phyloP scores from a whole-genome alignment of 768 basidiomycete species.

The Tylopilus rubrobrunneus region DNA sequence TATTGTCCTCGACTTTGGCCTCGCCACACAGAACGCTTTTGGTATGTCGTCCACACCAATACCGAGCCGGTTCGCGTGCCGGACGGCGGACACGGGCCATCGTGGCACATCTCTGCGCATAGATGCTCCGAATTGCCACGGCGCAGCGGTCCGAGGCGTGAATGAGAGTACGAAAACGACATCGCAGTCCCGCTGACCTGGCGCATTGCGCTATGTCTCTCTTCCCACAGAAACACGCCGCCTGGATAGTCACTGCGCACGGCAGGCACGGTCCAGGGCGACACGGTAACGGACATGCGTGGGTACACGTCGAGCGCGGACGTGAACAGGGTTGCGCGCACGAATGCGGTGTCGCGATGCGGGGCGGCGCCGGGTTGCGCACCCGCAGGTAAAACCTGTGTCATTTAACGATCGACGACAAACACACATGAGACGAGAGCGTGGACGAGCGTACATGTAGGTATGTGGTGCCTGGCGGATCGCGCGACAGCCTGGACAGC shows the following conservation, averaged over 20 bases:
- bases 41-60: conserved; percentile 77
- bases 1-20: conserved; percentile 42
- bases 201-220: conserved; percentile 32
- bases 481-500: conserved; percentile 91
- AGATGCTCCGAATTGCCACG: conserved; percentile 66
- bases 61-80: conserved; percentile 49
- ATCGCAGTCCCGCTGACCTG: conserved; percentile 45
- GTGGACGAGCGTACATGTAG: conserved; percentile 47
- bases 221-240: conserved; percentile 76
- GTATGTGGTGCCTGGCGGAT: conserved; percentile 60
- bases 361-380: conserved; percentile 67
- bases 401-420: background rate
- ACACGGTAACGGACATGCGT: conserved; percentile 80
- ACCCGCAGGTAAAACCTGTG: conserved; percentile 73
- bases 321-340: conserved; percentile 71
- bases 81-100: conserved; percentile 65
- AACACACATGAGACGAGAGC: background rate
- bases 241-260: conserved; percentile 73
- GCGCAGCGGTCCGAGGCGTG: conserved; percentile 42
- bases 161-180: conserved; percentile 34
- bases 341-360: conserved; percentile 71
- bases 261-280: conserved; percentile 98
- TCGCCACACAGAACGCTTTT: conserved; percentile 65
- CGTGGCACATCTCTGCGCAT: conserved; percentile 72
- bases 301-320: conserved; percentile 57